phyloP scores from a whole-genome alignment of 139 green algal species.

The Chlorella sp. region DNA sequence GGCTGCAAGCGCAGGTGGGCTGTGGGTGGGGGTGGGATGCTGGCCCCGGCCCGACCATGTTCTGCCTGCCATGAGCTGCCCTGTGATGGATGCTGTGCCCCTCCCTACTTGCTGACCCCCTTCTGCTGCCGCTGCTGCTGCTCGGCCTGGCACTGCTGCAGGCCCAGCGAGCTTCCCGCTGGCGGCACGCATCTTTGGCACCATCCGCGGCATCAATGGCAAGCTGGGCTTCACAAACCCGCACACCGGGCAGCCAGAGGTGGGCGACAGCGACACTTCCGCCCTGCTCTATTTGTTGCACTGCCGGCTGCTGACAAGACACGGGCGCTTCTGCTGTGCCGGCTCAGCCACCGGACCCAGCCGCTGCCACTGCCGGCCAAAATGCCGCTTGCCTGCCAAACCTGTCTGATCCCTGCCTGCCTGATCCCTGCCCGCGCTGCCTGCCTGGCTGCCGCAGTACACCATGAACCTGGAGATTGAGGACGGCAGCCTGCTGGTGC shows the following conservation, averaged over 20 bases:
- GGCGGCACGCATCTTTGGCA: background rate
- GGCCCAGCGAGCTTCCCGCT: constrained; percentile 8
- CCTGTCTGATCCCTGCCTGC: background rate
- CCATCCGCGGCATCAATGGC: background rate
- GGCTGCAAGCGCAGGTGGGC: background rate
- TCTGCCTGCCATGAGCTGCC: background rate
- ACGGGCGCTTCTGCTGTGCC: background rate
- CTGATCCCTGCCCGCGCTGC: background rate
- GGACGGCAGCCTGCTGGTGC: constrained; percentile 33
- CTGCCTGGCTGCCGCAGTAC: constrained; percentile 16
- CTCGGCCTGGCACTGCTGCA: background rate
- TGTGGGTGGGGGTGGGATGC: background rate
- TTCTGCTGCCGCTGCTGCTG: background rate
- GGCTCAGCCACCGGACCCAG: background rate
- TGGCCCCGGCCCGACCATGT: background rate
- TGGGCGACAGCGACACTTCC: background rate
- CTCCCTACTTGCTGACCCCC: background rate
- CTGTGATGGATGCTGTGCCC: background rate
- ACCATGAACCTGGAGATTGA: constrained; percentile 19
- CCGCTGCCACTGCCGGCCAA: background rate
- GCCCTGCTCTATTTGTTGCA: no score
- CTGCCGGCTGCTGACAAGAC: no score
- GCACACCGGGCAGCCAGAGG: background rate
- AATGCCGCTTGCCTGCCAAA: background rate
- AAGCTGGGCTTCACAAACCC: constrained; percentile 23